Conservation (phyloP, 2,329 filamentous ascomycete genomes). For the Alternaria arbusti region DNA sequence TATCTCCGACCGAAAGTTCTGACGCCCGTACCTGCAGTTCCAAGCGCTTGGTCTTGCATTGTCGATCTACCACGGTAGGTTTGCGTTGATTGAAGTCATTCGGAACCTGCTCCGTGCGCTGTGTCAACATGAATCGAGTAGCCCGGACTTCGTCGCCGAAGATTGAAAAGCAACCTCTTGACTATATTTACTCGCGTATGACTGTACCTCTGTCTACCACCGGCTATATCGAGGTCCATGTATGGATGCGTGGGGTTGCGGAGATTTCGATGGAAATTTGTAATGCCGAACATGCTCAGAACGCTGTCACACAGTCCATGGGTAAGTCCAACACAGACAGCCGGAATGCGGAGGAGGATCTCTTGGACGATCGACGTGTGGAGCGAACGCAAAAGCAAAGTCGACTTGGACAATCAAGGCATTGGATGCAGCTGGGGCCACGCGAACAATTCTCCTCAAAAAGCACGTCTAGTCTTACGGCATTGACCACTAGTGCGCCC, state of each 20-base stretch:
- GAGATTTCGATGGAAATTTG: constrained; percentile 5
- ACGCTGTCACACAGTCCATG: constrained; percentile 3
- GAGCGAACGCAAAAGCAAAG: constrained; percentile 10
- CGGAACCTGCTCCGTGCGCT: neutral
- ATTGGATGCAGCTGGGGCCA: neutral
- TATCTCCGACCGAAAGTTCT: constrained; percentile 5
- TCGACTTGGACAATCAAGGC: neutral
- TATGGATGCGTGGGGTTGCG: constrained; percentile 7
- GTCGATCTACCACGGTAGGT: neutral
- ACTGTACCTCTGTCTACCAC: neutral
- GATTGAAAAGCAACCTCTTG: constrained; percentile 1
- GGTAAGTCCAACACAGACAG: neutral
- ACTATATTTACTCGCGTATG: neutral
- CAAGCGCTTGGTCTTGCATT: constrained; percentile 1
- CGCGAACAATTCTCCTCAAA: constrained; percentile 1
- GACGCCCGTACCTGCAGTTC: constrained; percentile 11
- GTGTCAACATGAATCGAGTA: constrained; percentile 2
- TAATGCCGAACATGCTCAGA: neutral
- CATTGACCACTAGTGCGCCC: neutral
- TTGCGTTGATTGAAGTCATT: neutral
- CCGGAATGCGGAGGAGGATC: constrained; percentile 5
- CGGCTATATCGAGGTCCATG: neutral
- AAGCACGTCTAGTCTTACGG: neutral
- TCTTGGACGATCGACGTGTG: constrained; percentile 6
- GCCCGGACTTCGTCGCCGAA: neutral